A percentile compares a stretch with the other conserved stretches of the same genome.
Evolutionary conservation across 352 stramenopile species (phyloP).

Genomic region (Pythium aquatile): DNA sequence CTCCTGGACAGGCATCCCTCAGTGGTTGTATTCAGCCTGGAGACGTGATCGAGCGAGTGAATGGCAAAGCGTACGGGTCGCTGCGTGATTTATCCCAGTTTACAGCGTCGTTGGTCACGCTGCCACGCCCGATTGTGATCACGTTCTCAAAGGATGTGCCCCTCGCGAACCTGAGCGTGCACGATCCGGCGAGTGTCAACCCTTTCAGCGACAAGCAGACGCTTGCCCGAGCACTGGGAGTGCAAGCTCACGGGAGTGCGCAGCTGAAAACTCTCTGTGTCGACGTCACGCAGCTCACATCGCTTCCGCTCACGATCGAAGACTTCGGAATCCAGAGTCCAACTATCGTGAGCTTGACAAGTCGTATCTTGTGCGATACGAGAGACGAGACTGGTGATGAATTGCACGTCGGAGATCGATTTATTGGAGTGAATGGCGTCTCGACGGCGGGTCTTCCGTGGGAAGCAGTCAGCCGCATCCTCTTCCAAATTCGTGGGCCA

Average conservation of each 20-base stretch:
- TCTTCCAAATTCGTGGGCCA: constrained; percentile 23
- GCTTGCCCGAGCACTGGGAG: neutral
- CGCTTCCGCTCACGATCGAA: constrained; percentile 15
- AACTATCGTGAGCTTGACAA: constrained; percentile 4
- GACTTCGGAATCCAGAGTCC: constrained; percentile 17
- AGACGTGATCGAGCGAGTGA: constrained; percentile 77
- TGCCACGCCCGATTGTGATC: constrained; percentile 67
- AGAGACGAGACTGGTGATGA: neutral
- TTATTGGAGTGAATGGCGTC: constrained; percentile 68
- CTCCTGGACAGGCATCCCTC: constrained; percentile 66
- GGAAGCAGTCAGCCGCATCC: constrained; percentile 12
- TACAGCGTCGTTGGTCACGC: constrained; percentile 60
- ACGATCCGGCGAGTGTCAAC: neutral
- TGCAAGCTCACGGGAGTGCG: neutral
- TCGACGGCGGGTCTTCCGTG: constrained; percentile 28
- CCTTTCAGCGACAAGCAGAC: neutral
- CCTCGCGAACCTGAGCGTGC: neutral
- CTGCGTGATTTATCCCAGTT: constrained; percentile 81
- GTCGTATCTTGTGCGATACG: neutral
- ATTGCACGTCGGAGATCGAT: constrained; percentile 40
- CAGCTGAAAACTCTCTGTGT: constrained; percentile 19
- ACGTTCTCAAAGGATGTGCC: constrained; percentile 50
- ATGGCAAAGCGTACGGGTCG: constrained; percentile 57
- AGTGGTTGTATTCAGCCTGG: constrained; percentile 56
- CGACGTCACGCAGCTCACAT: constrained; percentile 12